A percentile compares a stretch with the other conserved stretches of the same genome.
Evolutionary conservation across 192 early-diverging fungal species (phyloP).

Genomic region (Paraglomus brasilianum): DNA sequence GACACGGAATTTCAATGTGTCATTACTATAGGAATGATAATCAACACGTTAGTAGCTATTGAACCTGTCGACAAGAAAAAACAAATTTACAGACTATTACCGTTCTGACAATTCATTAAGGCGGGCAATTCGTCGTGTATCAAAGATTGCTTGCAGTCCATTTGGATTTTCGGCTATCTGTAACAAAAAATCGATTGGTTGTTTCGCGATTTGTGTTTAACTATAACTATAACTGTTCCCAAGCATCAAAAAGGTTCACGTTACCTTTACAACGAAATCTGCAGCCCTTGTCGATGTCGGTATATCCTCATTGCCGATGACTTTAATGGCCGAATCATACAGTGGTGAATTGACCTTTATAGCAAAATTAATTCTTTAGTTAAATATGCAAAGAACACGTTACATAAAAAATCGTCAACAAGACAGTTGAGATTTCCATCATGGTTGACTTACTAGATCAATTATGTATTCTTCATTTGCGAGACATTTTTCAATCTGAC

Average conservation of each 20-base stretch:
- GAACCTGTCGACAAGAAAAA: not conserved
- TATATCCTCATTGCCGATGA: constrained; percentile 39
- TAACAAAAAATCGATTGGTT: too few species aligned
- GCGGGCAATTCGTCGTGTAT: constrained; percentile 18
- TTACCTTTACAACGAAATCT: constrained; percentile 39
- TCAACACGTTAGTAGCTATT: not conserved
- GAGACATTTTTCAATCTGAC: constrained; percentile 46
- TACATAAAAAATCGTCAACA: too few species aligned
- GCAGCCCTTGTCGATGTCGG: constrained; percentile 33
- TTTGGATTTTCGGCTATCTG: constrained; percentile 22
- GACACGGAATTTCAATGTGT: constrained; percentile 47
- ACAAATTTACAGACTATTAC: not conserved
- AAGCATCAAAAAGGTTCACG: not conserved
- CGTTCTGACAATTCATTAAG: constrained; percentile 17
- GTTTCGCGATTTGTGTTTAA: too few species aligned
- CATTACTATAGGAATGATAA: constrained; percentile 29
- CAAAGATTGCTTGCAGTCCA: constrained; percentile 31
- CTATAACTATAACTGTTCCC: not conserved
- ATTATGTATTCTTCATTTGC: constrained; percentile 25
- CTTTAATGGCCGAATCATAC: constrained; percentile 33
- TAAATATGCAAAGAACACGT: too few species aligned
- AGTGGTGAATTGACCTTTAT: constrained; percentile 37
- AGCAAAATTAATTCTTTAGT: too few species aligned
- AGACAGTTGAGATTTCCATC: too few species aligned
- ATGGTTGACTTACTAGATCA: constrained; percentile 37